phyloP scores from a whole-genome alignment of 345 rosid species.

The Geranium brycei region DNA sequence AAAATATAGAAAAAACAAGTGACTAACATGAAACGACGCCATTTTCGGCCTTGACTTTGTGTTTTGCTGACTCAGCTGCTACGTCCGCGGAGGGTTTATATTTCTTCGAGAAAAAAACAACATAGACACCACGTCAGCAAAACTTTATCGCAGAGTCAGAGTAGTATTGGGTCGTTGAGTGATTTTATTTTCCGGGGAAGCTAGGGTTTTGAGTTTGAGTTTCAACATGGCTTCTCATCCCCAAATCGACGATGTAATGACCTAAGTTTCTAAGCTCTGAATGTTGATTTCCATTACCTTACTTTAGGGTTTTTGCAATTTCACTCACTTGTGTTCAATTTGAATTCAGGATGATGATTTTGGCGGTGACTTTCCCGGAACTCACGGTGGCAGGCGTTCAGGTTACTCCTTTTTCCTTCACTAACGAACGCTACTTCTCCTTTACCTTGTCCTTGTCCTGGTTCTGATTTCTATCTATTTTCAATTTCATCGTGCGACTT shows the following conservation, averaged over 20 bases:
- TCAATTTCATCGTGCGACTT: not conserved
- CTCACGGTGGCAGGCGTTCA: conserved; percentile 33
- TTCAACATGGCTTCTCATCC: conserved; percentile 34
- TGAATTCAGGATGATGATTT: conserved; percentile 69
- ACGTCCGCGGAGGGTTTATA: no score
- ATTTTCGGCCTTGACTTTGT: no score
- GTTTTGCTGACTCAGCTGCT: no score
- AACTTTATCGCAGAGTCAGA: no score
- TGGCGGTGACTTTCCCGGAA: conserved; percentile 61
- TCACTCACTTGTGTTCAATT: not conserved
- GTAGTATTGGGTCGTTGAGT: no score
- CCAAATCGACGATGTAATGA: conserved; percentile 47
- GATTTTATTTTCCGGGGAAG: not conserved
- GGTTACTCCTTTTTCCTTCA: conserved; percentile 19
- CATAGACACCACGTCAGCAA: no score
- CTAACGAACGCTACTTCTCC: not conserved
- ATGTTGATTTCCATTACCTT: not conserved
- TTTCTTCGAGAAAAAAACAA: no score
- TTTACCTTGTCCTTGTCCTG: no score
- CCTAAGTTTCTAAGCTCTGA: not conserved
- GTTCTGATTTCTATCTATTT: not conserved
- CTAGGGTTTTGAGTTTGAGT: conserved; percentile 14
- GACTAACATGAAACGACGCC: no score
- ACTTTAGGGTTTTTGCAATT: no score
- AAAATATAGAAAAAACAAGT: no score